phyloP scores from a whole-genome alignment of 441 rosid species.

The Sinapis alba region DNA sequence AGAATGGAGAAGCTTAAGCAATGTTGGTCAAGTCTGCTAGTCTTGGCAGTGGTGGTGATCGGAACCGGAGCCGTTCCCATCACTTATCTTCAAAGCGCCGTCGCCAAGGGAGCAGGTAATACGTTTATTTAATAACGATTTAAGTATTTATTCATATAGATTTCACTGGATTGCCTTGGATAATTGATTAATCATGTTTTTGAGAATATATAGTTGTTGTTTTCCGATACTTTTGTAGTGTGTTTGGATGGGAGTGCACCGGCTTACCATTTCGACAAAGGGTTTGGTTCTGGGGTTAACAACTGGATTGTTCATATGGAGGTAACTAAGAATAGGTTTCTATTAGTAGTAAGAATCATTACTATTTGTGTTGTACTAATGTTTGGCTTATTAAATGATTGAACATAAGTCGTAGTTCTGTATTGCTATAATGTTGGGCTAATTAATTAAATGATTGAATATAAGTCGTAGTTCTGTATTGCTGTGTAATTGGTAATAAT shows the following conservation, averaged over 20 bases:
- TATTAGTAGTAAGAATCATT: background rate
- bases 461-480: background rate
- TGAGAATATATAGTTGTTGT: background rate
- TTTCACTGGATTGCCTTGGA: background rate
- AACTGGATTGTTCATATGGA: slow-evolving; percentile 76
- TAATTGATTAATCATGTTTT: background rate
- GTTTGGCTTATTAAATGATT: background rate
- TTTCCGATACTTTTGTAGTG: slow-evolving; percentile 41
- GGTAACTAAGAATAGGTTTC: slow-evolving; percentile 39
- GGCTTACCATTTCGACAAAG: slow-evolving; percentile 67
- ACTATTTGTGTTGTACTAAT: background rate
- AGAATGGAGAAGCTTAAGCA: slow-evolving; percentile 33
- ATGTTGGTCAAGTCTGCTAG: slow-evolving; percentile 32
- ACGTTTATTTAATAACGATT: background rate
- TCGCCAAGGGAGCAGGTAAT: slow-evolving; percentile 84
- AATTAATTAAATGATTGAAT: no score
- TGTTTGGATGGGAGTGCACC: slow-evolving; percentile 83
- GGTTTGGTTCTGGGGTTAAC: slow-evolving; percentile 63
- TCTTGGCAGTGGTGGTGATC: slow-evolving; percentile 31
- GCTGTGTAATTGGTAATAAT: no score
- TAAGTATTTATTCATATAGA: background rate
- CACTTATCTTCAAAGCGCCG: slow-evolving; percentile 64
- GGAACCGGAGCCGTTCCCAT: slow-evolving; percentile 53
- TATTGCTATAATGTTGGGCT: background rate
- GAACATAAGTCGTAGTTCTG: background rate